A percentile compares a stretch with the other conserved stretches of the same genome.
phyloP scores from a whole-genome alignment of 768 basidiomycete genomes.

The Lentinula sp. region DNA sequence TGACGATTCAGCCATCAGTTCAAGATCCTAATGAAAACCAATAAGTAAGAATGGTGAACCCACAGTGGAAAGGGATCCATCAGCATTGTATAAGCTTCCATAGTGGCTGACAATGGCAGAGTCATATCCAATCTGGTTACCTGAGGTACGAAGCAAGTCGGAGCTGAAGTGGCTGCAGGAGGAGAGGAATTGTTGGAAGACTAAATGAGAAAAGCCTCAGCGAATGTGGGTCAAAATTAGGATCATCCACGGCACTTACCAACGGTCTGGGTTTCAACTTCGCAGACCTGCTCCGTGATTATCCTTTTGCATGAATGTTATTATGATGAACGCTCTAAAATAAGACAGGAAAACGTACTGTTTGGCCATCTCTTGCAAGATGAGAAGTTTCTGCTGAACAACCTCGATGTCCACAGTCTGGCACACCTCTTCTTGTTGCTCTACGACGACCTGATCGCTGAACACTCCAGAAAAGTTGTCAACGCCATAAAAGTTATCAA shows the following conservation, averaged over 20 bases:
- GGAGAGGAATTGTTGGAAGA: conserved; percentile 9
- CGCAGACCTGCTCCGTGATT: conserved; percentile 40
- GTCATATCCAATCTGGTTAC: conserved; percentile 9
- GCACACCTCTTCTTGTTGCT: conserved; percentile 30
- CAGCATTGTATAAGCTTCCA: background rate
- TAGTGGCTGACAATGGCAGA: background rate
- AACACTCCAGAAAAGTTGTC: conserved; percentile 35
- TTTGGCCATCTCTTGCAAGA: conserved; percentile 42
- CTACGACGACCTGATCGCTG: conserved; percentile 27
- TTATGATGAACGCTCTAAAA: background rate
- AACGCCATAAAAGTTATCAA: conserved; percentile 41
- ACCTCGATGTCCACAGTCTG: conserved; percentile 29
- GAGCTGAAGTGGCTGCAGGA: conserved; percentile 6
- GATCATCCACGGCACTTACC: background rate
- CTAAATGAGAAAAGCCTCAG: background rate
- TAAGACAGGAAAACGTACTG: conserved; percentile 18
- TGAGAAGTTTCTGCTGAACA: conserved; percentile 38
- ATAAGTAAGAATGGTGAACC: background rate
- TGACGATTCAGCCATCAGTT: background rate
- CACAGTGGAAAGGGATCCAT: conserved; percentile 3
- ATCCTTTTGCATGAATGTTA: conserved; percentile 21
- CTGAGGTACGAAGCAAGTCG: conserved; percentile 8
- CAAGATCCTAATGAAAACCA: background rate
- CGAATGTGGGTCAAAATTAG: background rate
- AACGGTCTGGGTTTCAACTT: conserved; percentile 38